Evolutionary conservation across 1,139 yeast species (phyloP), one percentile per base, ranked within the genome.

Genomic region (Blastobotrys serpentis): DNA sequence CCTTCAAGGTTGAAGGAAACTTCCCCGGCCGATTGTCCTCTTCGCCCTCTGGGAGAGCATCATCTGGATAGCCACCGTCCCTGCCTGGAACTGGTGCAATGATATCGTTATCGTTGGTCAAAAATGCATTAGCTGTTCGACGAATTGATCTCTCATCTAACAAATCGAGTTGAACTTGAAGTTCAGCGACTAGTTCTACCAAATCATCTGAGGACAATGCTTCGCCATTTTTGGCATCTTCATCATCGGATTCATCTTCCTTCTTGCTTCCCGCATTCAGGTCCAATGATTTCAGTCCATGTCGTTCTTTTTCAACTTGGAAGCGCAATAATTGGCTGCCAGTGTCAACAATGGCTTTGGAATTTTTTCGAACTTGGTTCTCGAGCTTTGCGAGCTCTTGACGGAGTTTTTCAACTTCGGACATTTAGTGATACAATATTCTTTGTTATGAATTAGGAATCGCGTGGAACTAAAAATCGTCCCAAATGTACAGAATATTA

Each of bases 171-270:
- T 90, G 97, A 4, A 86, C 84, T 67, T 89, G 97, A 51, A 90
- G 70, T 65, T 90, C 98, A 4, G 89, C 89, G 10, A 89, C 97
- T 42, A 87, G 69, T 60, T 85, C 88, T 1, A 86, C 87, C 16
- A 90, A 71, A 61, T 90, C 98, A 51, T 86, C 95, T 57, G 86
- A 84, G 11, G 89, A 81, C 33, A 82, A 85, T 53, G 75, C 82
- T 53, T 85, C 90, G 11, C 44, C 44, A 11, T 42, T 36, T 10
- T n/a, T n/a, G n/a, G 25, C 59, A n/a, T 46, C 50, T 10, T 48
- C 53, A 22, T 47, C 48, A 22, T 47, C 50, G 14, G 42, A 44
- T 25, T 37, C 50, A 42, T 41, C 49, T 42, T 46, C n/a, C n/a
- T n/a, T 26, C 22, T 50, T 47, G 11, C 30, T 19, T 3, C 8